Base-by-base conservation (phyloP, 1,284 basidiomycete genomes). In the Apiotrichum mycotoxinovorans region DNA sequence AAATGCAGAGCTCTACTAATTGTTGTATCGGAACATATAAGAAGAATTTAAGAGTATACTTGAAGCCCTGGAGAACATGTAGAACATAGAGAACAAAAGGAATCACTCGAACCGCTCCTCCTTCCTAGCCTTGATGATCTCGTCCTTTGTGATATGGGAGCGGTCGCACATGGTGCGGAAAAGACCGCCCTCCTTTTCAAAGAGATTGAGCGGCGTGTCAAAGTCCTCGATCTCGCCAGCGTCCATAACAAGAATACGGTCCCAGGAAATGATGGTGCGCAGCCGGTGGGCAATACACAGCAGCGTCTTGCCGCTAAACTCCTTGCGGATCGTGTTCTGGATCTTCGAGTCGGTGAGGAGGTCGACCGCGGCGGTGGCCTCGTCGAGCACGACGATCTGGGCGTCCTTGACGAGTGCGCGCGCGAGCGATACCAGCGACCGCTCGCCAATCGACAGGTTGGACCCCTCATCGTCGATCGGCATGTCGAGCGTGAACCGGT, bases 331-430 rank as follows among this genome's bases (percentile, higher is more conserved):
- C 2, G 87, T 88, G 22, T 30, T 78, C 70, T 89, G 87, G 26
- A 90, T 78, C 67, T 86, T 83, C 1, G 86, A 82, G 68, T 91
- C 88, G 0, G 87, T 90, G 63, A 87, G 87, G 3, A 85, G 82
- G 64, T 92, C 90, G 27, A 91, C 87, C 45, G 81, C 86, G 11
- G 67, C 67, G 14, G 73, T 73, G 4, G 70, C 73, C 61, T 74
- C 76, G 56, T 77, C 85, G 41, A 89, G 78, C 30, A 89, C 77
- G 49, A 89, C 84, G 55, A 89, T 82, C 8, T 81, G 80, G 66
- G 84, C 85, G 54, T 84, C 82, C 75, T 86, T 85, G 18, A 87
- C 83, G 4, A 89, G 76, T 0, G 87, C 87, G 45, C 87, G 80
- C 59, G 84, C 84, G 2, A 90, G 78, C 2, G 85, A 85, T 7